Evolutionary conservation across 2,329 filamentous ascomycete genomes (phyloP).

Genomic region (Talaromyces sp.): DNA sequence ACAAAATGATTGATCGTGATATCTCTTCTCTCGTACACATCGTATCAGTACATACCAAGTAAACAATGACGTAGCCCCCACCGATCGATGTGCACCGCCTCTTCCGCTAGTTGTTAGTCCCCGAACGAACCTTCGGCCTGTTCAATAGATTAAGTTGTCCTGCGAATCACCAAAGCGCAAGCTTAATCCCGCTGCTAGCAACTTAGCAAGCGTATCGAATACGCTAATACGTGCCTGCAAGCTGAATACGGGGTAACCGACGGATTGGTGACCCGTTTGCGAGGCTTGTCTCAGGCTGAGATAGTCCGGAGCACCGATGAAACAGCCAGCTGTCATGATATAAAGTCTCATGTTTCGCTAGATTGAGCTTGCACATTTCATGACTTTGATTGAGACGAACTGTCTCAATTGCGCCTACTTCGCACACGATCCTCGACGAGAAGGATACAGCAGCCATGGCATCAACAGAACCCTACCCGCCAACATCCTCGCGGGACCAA

Average conservation of each 20-base stretch:
- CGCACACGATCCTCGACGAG: no score
- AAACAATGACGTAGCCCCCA: slow-evolving; percentile 8
- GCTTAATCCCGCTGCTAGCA: background rate
- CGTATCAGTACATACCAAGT: background rate
- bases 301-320: background rate
- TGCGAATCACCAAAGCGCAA: background rate
- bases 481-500: slow-evolving; percentile 22
- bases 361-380: background rate
- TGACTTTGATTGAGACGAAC: background rate
- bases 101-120: background rate
- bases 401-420: no score
- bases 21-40: background rate
- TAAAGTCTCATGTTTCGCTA: background rate
- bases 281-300: slow-evolving; percentile 1
- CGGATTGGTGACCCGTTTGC: background rate
- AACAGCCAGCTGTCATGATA: background rate
- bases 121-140: background rate
- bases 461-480: slow-evolving; percentile 23
- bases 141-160: background rate
- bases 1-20: slow-evolving; percentile 1
- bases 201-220: background rate
- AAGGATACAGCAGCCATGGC: background rate
- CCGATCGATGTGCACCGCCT: background rate
- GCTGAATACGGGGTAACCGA: background rate
- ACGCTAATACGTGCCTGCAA: background rate